A percentile compares a stretch with the other conserved stretches of the same genome.
phyloP scores from a whole-genome alignment of 140 eudicot species.

The Ambrosia hybrid region DNA sequence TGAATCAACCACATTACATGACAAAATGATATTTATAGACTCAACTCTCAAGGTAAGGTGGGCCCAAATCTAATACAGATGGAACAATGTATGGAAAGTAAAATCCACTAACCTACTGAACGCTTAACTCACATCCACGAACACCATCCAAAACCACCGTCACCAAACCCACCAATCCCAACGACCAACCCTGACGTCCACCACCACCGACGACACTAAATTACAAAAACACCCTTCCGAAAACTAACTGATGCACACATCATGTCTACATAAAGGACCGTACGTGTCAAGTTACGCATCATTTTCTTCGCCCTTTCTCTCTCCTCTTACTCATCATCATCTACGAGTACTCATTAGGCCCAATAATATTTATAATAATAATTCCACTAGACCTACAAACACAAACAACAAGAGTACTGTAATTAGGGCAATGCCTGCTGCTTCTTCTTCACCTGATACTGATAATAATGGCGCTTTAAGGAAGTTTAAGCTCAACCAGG shows the following conservation, averaged over 20 bases:
- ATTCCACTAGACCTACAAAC: background rate
- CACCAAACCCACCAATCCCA: constrained; percentile 18
- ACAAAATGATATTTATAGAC: background rate
- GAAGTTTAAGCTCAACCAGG: constrained; percentile 65
- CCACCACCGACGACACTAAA: constrained; percentile 23
- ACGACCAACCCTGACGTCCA: constrained; percentile 27
- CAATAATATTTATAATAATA: constrained; percentile 14
- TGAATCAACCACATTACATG: too few species aligned
- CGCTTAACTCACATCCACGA: background rate
- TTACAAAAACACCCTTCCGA: constrained; percentile 60
- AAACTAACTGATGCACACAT: constrained; percentile 36
- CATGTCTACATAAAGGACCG: constrained; percentile 29
- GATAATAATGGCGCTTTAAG: constrained; percentile 54
- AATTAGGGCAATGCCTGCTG: constrained; percentile 62
- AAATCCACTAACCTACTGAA: too few species aligned
- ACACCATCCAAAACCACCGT: too few species aligned
- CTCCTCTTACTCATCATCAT: constrained; percentile 23
- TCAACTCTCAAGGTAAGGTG: constrained; percentile 14
- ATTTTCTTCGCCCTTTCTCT: constrained; percentile 38
- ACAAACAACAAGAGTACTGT: constrained; percentile 10
- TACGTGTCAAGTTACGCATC: constrained; percentile 33
- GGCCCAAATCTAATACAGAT: background rate
- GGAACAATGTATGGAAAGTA: background rate
- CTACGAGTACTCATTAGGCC: constrained; percentile 34
- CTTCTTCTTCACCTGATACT: constrained; percentile 31